phyloP scores from a whole-genome alignment of 192 early-diverging fungal genomes.

The Coemansia sp. region DNA sequence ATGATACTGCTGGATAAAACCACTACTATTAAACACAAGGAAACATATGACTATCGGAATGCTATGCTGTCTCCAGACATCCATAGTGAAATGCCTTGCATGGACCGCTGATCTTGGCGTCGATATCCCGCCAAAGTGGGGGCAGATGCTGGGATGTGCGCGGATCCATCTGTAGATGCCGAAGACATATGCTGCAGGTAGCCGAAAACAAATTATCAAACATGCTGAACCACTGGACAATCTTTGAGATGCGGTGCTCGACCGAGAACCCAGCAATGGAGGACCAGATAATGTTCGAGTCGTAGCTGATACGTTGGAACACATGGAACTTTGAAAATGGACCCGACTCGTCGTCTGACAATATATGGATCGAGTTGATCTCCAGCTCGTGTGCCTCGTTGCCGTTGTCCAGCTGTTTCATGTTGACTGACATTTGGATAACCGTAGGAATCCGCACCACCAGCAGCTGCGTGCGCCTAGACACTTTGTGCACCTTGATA shows the following conservation, averaged over 20 bases:
- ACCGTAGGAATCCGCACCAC: slow-evolving; percentile 47
- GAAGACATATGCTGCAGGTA: slow-evolving; percentile 42
- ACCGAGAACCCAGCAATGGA: slow-evolving; percentile 47
- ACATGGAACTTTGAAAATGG: slow-evolving; percentile 39
- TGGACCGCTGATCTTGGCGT: slow-evolving; percentile 20
- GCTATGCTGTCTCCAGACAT: slow-evolving; percentile 27
- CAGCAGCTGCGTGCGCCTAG: slow-evolving; percentile 28
- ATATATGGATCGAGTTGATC: slow-evolving; percentile 30
- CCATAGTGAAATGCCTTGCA: slow-evolving; percentile 47
- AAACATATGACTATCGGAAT: too few species aligned
- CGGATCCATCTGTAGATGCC: slow-evolving; percentile 50
- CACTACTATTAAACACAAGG: too few species aligned
- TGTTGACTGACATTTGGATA: slow-evolving; percentile 36
- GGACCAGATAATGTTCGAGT: slow-evolving; percentile 50
- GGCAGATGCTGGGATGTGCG: slow-evolving; percentile 49
- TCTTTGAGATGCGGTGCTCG: slow-evolving; percentile 44
- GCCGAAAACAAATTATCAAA: slow-evolving; percentile 49
- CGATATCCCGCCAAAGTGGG: slow-evolving; percentile 48
- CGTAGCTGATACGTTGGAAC: slow-evolving; percentile 43
- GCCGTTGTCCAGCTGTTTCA: slow-evolving; percentile 26
- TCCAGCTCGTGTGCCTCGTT: slow-evolving; percentile 23
- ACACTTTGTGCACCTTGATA: slow-evolving; percentile 20
- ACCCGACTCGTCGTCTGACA: slow-evolving; percentile 39
- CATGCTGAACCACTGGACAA: slow-evolving; percentile 48
- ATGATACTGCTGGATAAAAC: background rate